Base-by-base conservation (phyloP, 768 basidiomycete genomes). In the Kwoniella sp. region DNA sequence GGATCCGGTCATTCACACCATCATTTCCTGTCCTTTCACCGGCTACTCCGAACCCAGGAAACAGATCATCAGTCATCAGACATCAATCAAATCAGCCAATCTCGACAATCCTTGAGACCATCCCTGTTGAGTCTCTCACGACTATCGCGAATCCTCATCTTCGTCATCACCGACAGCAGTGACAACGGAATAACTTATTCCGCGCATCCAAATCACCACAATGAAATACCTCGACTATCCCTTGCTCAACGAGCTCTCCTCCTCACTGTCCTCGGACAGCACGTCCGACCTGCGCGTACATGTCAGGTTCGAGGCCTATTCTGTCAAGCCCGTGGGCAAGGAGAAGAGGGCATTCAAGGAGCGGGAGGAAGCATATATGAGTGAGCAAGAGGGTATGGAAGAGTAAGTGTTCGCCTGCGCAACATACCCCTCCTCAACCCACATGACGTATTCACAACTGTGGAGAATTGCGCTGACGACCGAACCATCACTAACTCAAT, bases 261-360 rank as follows among this genome's bases (percentile, higher is more conserved):
- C 89, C 75, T 86, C 88, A 17, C 88, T 94, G 54, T 91, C 92
- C 12, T 87, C 89, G 54, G 91, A 93, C 48, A 63, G 67, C 1
- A 68, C 73, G 3, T 67, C 74, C 11, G 81, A 82, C 81, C 92
- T 91, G 81, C 86, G 88, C 4, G 92, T 95, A 7, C 88, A 92
- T 82, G 92, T 92, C 51, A 87, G 93, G 70, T 89, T 98, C 81
- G 95, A 97, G 82, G 94, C 92, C 0, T 99, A 97, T 84, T 91
- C 90, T 77, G 93, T 92, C 86, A 99, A 99, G 86, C 89, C 93
- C 82, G 90, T 96, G 82, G 91, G 92, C 73, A 89, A 91, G 75
- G 96, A 99, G 85, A 92, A 93, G 87, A 91, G 90, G 80, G 89
- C 97, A 81, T 93, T 93, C 86, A 92, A 91, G 78, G 84, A 88